Evolutionary conservation across 768 basidiomycete genomes (phyloP).

Genomic region (Postia placenta): DNA sequence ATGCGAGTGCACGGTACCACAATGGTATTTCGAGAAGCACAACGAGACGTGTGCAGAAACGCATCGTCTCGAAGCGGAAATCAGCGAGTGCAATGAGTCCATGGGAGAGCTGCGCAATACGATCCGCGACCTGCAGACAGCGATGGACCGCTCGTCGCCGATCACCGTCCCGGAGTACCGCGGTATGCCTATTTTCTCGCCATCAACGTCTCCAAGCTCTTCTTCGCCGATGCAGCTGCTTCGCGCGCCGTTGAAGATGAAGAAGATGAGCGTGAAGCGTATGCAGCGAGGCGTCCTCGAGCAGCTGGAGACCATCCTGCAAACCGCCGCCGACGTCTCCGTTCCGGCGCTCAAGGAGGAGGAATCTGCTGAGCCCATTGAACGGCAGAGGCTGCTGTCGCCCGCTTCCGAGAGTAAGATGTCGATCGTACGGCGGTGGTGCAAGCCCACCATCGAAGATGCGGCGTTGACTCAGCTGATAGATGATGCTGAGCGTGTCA

Average conservation of each 20-base stretch:
- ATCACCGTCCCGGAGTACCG: conserved; percentile 71
- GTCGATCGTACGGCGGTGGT: conserved; percentile 79
- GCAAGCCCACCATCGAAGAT: conserved; percentile 80
- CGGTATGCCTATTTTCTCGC: conserved; percentile 77
- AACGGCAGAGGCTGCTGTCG: conserved; percentile 85
- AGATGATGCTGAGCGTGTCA: conserved; percentile 82
- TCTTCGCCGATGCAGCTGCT: conserved; percentile 76
- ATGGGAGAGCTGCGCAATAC: conserved; percentile 83
- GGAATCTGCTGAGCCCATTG: conserved; percentile 85
- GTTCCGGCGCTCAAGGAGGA: conserved; percentile 90
- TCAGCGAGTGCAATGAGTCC: conserved; percentile 88
- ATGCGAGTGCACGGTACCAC: conserved; percentile 93
- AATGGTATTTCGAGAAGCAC: conserved; percentile 99
- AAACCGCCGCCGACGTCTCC: conserved; percentile 73
- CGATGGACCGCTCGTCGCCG: conserved; percentile 73
- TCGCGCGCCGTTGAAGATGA: conserved; percentile 60
- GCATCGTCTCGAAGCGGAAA: conserved; percentile 94
- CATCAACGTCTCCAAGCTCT: conserved; percentile 63
- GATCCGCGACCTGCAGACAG: conserved; percentile 68
- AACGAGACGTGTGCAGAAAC: conserved; percentile 98
- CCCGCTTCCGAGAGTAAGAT: conserved; percentile 87
- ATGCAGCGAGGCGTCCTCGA: conserved; percentile 77
- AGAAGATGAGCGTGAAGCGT: conserved; percentile 74
- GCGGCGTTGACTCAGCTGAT: conserved; percentile 75
- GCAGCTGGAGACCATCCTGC: conserved; percentile 81